A percentile compares a stretch with the other conserved stretches of the same genome.
phyloP scores from a whole-genome alignment of 805 yeast species.

The Suhomyces prunicola region DNA sequence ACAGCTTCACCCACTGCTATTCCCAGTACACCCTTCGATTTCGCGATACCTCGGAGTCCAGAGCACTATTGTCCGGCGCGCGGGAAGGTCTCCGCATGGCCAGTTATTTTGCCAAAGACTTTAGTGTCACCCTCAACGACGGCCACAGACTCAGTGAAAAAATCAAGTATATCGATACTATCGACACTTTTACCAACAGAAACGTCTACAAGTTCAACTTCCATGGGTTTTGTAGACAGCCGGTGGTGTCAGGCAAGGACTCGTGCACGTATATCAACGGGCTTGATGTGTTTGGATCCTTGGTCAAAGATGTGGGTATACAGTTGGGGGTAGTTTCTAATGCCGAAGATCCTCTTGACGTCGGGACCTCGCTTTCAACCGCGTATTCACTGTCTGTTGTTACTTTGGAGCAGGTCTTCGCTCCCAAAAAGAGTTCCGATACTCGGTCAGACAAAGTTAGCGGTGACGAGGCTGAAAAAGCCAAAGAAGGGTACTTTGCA shows the following conservation, averaged over 20 bases:
- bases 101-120: slow-evolving; percentile 45
- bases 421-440: neutral
- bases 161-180: slow-evolving; percentile 17
- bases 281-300: slow-evolving; percentile 45
- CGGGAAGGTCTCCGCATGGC: slow-evolving; percentile 43
- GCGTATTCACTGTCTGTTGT: slow-evolving; percentile 6
- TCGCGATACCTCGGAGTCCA: slow-evolving; percentile 34
- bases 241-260: slow-evolving; percentile 14
- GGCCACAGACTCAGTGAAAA: slow-evolving; percentile 1
- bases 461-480: neutral
- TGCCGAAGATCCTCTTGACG: slow-evolving; percentile 30
- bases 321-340: slow-evolving; percentile 43
- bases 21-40: slow-evolving; percentile 45
- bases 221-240: slow-evolving; percentile 48
- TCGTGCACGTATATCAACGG: slow-evolving; percentile 39
- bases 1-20: slow-evolving; percentile 23
- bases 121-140: slow-evolving; percentile 14
- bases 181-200: slow-evolving; percentile 45
- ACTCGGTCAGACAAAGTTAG: neutral
- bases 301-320: slow-evolving; percentile 49
- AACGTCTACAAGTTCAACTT: slow-evolving; percentile 44
- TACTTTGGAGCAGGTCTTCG: slow-evolving; percentile 1
- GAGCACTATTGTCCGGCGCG: slow-evolving; percentile 28
- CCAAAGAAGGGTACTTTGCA: neutral
- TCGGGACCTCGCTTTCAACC: slow-evolving; percentile 10